Conservation (phyloP, 345 rosid species). For the Sonneratia caseolaris region DNA sequence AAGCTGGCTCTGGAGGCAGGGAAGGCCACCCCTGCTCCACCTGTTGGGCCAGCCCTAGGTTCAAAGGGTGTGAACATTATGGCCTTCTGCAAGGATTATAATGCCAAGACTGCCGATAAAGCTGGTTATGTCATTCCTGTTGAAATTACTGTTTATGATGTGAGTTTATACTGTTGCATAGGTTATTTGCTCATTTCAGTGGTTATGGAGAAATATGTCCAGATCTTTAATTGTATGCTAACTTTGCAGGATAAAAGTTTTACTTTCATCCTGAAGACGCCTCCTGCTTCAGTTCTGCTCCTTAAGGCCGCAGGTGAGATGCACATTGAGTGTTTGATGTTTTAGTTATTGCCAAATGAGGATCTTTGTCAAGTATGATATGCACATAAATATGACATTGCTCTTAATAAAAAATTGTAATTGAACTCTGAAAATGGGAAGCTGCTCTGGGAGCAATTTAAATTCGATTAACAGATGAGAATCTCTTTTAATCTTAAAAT, state of each 20-base stretch:
- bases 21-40: conserved; percentile 92
- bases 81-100: conserved; percentile 96
- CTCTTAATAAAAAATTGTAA: background rate
- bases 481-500: background rate
- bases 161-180: conserved; percentile 18
- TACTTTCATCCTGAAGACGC: conserved; percentile 90
- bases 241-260: conserved; percentile 72
- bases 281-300: conserved; percentile 89
- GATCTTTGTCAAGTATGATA: background rate
- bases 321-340: conserved; percentile 10
- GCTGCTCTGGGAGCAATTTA: background rate
- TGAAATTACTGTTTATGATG: conserved; percentile 89
- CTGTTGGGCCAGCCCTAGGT: conserved; percentile 90
- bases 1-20: conserved; percentile 94
- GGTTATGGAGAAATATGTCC: background rate
- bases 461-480: background rate
- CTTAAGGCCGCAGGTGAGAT: conserved; percentile 85
- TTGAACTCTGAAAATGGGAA: background rate
- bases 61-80: conserved; percentile 80
- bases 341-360: background rate
- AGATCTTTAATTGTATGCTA: conserved; percentile 10
- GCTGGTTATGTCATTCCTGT: conserved; percentile 90
- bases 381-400: background rate
- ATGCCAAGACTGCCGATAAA: conserved; percentile 94
- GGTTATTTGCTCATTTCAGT: background rate